Evolutionary conservation across 768 basidiomycete genomes (phyloP).

Genomic region (Tylopilus plumbeoviolaceoides): DNA sequence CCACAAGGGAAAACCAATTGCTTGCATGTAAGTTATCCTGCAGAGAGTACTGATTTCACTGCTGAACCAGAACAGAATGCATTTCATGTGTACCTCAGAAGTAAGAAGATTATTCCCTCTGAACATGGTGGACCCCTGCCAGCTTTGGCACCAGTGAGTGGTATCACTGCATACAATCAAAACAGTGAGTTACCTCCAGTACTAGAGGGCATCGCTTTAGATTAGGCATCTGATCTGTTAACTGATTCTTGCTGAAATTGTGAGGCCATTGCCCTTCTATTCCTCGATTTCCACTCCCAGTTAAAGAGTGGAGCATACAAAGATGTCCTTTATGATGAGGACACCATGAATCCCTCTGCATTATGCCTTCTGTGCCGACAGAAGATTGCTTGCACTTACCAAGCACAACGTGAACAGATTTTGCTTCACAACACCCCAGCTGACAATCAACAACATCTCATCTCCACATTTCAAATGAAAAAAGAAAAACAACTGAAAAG

Average conservation of each 20-base stretch:
- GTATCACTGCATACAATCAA: not conserved
- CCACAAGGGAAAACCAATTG: not conserved
- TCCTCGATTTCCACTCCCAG: not conserved
- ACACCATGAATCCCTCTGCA: not conserved
- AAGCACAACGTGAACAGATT: not conserved
- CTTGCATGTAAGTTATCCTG: too few relatives aligned
- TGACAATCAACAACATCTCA: too few relatives aligned
- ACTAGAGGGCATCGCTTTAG: not conserved
- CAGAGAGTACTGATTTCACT: too few relatives aligned
- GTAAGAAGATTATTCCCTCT: too few relatives aligned
- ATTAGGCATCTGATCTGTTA: not conserved
- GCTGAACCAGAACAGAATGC: not conserved
- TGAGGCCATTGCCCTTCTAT: not conserved
- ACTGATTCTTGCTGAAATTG: not conserved
- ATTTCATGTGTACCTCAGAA: too few relatives aligned
- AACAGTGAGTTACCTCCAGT: not conserved
- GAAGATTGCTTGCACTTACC: not conserved
- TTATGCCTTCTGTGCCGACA: not conserved
- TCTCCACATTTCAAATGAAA: too few relatives aligned
- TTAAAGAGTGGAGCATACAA: not conserved
- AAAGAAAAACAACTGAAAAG: not conserved
- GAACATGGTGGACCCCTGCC: too few relatives aligned
- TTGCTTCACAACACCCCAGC: not conserved
- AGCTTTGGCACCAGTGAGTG: too few relatives aligned
- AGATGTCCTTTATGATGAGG: not conserved